Evolutionary conservation across 2,329 filamentous ascomycete species (phyloP).

Genomic region (Chlorencoelia australis): DNA sequence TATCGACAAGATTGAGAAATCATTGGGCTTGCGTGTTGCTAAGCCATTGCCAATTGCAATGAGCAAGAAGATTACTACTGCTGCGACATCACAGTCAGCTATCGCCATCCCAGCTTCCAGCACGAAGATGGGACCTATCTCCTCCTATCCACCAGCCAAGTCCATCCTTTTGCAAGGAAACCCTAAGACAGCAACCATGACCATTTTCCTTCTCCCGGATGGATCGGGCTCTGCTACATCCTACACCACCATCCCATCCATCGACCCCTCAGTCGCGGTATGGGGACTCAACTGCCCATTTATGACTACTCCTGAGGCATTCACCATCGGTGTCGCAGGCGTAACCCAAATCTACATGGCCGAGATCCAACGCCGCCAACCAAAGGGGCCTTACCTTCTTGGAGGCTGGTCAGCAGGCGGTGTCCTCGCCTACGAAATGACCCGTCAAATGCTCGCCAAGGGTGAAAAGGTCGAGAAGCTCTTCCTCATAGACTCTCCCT

Average conservation of each 20-base stretch:
- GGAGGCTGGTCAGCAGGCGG: conserved; percentile 68
- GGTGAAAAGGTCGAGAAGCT: conserved; percentile 48
- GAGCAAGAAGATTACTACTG: neutral
- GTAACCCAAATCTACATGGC: conserved; percentile 53
- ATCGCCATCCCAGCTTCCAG: neutral
- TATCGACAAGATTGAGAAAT: conserved; percentile 15
- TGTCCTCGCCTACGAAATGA: conserved; percentile 58
- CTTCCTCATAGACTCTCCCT: conserved; percentile 55
- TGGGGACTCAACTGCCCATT: conserved; percentile 58
- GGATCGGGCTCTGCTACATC: conserved; percentile 33
- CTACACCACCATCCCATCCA: conserved; percentile 20
- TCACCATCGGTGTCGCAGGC: conserved; percentile 53
- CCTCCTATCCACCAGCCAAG: conserved; percentile 10
- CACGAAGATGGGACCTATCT: conserved; percentile 1
- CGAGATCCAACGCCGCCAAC: conserved; percentile 62
- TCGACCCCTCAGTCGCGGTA: conserved; percentile 35
- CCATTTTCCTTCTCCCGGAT: conserved; percentile 37
- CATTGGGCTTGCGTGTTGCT: conserved; percentile 10
- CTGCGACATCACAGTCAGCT: neutral
- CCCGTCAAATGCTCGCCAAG: conserved; percentile 45
- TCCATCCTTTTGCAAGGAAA: conserved; percentile 37
- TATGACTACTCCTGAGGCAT: conserved; percentile 57
- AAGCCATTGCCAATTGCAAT: conserved; percentile 5
- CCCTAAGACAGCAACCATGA: conserved; percentile 35
- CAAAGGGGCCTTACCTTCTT: conserved; percentile 54